Conservation (phyloP, 805 yeast genomes). For the Grigorovia humatica region DNA sequence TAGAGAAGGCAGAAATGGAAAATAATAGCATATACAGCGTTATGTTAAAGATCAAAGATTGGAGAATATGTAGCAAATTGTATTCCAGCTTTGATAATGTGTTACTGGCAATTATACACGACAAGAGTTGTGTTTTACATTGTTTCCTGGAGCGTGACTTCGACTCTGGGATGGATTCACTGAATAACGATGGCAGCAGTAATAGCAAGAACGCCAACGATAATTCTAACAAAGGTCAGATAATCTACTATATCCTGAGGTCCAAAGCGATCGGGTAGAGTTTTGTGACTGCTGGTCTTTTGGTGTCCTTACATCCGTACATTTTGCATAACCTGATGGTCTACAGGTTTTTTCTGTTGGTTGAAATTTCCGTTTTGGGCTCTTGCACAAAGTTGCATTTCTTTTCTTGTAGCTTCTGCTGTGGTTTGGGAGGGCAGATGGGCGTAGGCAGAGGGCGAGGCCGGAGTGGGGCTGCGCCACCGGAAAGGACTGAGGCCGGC, state of each 20-base stretch:
- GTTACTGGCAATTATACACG: conserved; percentile 46
- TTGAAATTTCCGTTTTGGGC: not conserved
- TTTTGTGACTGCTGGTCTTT: not conserved
- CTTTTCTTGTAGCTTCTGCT: not conserved
- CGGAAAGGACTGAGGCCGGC: no score
- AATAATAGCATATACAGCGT: conserved; percentile 30
- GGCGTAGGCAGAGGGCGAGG: no score
- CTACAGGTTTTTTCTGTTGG: not conserved
- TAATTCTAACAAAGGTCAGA: conserved; percentile 37
- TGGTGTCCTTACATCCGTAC: not conserved
- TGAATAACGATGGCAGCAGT: not conserved
- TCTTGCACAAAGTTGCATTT: not conserved
- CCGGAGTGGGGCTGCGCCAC: no score
- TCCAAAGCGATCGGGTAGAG: conserved; percentile 15
- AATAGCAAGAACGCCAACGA: conserved; percentile 3
- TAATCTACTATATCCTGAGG: conserved; percentile 46
- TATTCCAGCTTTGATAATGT: conserved; percentile 53
- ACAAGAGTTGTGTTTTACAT: conserved; percentile 53
- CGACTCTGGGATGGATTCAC: conserved; percentile 7
- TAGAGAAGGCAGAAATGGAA: conserved; percentile 17
- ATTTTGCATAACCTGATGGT: not conserved
- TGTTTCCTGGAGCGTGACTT: conserved; percentile 48
- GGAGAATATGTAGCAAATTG: conserved; percentile 56
- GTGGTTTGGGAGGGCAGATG: no score
- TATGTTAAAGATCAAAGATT: conserved; percentile 47